Conservation (phyloP, 2,329 filamentous ascomycete species). For the Pseudopithomyces chartarum region DNA sequence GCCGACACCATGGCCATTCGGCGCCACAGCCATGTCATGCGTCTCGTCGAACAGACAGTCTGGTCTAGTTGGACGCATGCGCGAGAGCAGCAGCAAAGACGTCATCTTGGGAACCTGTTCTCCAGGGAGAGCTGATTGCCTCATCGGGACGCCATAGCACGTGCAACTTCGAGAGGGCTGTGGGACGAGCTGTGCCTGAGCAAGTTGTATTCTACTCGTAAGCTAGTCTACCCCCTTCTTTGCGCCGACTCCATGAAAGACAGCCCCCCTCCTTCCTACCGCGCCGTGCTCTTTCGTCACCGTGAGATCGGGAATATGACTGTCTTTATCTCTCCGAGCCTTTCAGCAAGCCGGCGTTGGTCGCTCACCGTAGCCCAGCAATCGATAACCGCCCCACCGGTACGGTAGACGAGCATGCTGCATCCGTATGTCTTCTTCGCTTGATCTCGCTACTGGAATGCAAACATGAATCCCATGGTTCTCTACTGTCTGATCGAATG, state of each 20-base stretch:
- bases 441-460: neutral
- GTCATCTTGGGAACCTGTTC: neutral
- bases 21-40: slow-evolving; percentile 1
- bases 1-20: neutral
- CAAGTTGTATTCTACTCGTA: too few relatives aligned
- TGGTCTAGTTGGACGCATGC: neutral
- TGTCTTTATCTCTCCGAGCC: neutral
- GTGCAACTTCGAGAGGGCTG: neutral
- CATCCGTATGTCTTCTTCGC: too few relatives aligned
- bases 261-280: too few relatives aligned
- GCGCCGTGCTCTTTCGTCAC: neutral
- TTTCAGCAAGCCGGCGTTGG: neutral
- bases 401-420: too few relatives aligned
- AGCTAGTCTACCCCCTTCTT: too few relatives aligned
- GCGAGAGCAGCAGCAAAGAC: neutral
- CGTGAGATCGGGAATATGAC: neutral
- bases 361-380: slow-evolving; percentile 3
- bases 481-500: too few relatives aligned
- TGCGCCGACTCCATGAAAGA: too few relatives aligned
- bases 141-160: neutral
- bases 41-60: neutral
- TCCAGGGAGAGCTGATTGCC: neutral
- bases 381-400: too few relatives aligned
- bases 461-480: neutral
- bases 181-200: neutral